Base-by-base conservation (phyloP, 2,329 filamentous ascomycete species). In the Penicillium freii region DNA sequence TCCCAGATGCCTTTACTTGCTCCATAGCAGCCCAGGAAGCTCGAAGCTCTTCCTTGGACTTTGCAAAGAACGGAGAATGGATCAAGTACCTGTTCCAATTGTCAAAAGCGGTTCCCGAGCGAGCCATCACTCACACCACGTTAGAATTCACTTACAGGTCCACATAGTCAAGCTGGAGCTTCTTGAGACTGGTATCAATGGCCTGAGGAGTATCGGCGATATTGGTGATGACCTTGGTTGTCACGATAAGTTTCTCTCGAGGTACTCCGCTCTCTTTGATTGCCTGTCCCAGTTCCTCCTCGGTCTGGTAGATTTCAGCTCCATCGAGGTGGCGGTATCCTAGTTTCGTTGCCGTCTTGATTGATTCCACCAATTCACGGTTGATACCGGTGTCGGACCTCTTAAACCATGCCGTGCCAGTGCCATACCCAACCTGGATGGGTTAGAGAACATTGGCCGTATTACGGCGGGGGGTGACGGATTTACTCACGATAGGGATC, bases 401-500 rank as follows among this genome's bases (percentile, higher is more conserved):
- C 71, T 88, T 88, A 70, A 78, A 87, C 84, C 84, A 88, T 1
- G 84, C 83, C 1, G 86, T 88, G 31, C 86, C 86, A 0, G 82
- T 83, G 27, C 85, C 85, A 71, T 84, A 88, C 23, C 78, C 84
- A 19, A 88, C 71, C 82, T 84, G 49, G 5, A 11, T 42, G 25
- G 17, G 23, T 63, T 23, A 61, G 56, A 44, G 17, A 33, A 47
- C 4, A 33, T 40, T 36, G 13, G 15, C 45, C 21, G 11, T 25
- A 36, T n/a, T 29, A 25, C 17, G 31, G n/a, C 19, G 29, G 34
- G 11, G 10, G 27, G 9, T 19, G 25, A 42, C 15, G 23, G 56
- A 40, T 40, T 5, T n/a, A 66, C 74, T 63, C 67, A 82, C 79
- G 75, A 84, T 79, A 2, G 84, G 84, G 42, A 86, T 80, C 4